phyloP scores from a whole-genome alignment of 2,329 filamentous ascomycete genomes.

The Penicillium sclerotigenum region DNA sequence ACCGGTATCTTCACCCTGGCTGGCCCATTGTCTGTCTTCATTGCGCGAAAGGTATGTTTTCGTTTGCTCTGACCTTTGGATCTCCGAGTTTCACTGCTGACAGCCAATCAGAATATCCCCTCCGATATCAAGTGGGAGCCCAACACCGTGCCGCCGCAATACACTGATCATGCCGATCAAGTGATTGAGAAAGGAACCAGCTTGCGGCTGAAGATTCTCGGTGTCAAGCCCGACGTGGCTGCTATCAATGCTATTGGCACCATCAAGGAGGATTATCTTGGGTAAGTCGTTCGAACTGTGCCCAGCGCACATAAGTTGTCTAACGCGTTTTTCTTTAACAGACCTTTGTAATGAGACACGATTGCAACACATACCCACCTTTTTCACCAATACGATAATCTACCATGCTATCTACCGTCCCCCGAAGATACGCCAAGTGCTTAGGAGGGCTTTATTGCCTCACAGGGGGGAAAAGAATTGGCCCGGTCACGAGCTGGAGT shows the following conservation, averaged over 20 bases:
- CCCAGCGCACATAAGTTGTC: not conserved
- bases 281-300: conserved; percentile 32
- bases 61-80: not conserved
- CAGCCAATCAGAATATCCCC: conserved; percentile 59
- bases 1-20: conserved; percentile 70
- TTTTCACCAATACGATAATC: conserved; percentile 14
- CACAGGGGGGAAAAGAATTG: not conserved
- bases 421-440: not conserved
- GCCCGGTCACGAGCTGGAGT: conserved; percentile 4
- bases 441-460: not conserved
- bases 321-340: conserved; percentile 16
- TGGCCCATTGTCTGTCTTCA: conserved; percentile 49
- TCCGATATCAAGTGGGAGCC: conserved; percentile 90
- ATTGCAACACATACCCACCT: conserved; percentile 21
- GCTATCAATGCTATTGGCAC: conserved; percentile 97
- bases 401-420: conserved; percentile 1
- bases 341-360: conserved; percentile 32
- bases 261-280: conserved; percentile 71
- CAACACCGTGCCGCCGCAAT: conserved; percentile 94
- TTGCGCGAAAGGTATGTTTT: conserved; percentile 65
- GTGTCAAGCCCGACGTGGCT: conserved; percentile 87
- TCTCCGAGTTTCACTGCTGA: conserved; percentile 9
- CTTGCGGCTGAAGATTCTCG: conserved; percentile 89
- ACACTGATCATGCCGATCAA: conserved; percentile 90
- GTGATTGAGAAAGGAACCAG: conserved; percentile 92